Base-by-base conservation (phyloP, 2,329 filamentous ascomycete genomes). In the Metarhizium album region DNA sequence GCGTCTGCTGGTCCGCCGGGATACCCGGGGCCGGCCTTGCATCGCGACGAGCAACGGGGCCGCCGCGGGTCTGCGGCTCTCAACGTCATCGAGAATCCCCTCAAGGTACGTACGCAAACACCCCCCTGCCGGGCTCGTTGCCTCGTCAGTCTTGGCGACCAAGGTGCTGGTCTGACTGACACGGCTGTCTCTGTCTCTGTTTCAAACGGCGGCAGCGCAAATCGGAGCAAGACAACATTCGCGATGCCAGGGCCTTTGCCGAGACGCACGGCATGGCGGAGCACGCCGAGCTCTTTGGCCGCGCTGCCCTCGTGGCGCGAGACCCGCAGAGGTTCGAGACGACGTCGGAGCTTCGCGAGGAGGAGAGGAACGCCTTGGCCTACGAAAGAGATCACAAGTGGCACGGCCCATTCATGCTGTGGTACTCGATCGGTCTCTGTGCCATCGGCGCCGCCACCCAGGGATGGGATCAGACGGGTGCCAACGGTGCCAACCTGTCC, bases 391-490 rank as follows among this genome's bases (percentile, higher is more conserved):
- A 80, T 74, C 75, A 80, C 67, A 78, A 75, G 57, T 80, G 76
- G 70, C 67, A 69, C 54, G 72, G 73, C n/a, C 71, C 76, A 0
- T 65, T 57, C 53, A 63, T 60, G 59, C 56, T 64, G 22, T 59
- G 60, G 55, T 62, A 61, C 50, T 59, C 75, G 2, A 78, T 82
- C 54, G 63, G 69, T 8, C 66, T 75, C 24, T 78, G 75, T 59
- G 76, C 76, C 27, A 67, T 80, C 47, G 75, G 74, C 35, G 77
- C 77, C 13, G 75, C 76, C n/a, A 74, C 76, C 1, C 71, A 74
- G 50, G 79, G 80, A 18, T 83, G 80, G 80, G 80, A 83, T 56
- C 76, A 82, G 63, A 82, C 79, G 4, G 79, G 77, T 24, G 67
- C 70, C 50, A 81, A 81, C 58, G 78, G 78, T 40, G 80, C 80